Conservation (phyloP, 2,329 filamentous ascomycete genomes). For the Sporothrix curviconia region DNA sequence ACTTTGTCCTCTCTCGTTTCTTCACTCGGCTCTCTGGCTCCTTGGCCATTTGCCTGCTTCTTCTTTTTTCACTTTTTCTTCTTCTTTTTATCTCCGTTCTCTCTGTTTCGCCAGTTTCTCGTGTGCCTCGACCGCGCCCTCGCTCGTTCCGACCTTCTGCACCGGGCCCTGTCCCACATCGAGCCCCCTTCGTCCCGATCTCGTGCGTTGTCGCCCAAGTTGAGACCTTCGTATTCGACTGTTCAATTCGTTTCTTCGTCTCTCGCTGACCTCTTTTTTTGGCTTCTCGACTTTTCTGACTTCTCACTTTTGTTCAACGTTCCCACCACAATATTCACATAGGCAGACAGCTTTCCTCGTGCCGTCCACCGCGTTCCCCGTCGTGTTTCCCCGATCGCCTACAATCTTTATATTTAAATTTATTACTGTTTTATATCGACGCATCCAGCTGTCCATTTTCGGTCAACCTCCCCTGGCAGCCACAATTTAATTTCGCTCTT, state of each 20-base stretch:
- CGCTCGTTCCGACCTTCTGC: background rate
- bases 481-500: background rate
- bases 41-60: constrained; percentile 33
- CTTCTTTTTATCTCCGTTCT: constrained; percentile 27
- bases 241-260: too few species aligned
- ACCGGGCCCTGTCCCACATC: background rate
- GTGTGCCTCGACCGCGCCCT: background rate
- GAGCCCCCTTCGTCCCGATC: background rate
- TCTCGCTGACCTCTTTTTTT: background rate
- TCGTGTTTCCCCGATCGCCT: background rate
- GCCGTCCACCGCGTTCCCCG: background rate
- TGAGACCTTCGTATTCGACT: too few species aligned
- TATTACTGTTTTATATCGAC: background rate
- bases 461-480: background rate
- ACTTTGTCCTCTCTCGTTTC: too few species aligned
- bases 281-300: background rate
- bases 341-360: background rate
- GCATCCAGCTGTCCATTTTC: background rate
- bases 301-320: background rate
- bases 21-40: constrained; percentile 7
- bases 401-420: background rate
- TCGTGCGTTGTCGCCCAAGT: too few species aligned
- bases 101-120: constrained; percentile 19
- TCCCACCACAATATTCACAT: background rate
- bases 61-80: constrained; percentile 25